Conservation (phyloP, 352 stramenopile species). For the Pythium sp. region DNA sequence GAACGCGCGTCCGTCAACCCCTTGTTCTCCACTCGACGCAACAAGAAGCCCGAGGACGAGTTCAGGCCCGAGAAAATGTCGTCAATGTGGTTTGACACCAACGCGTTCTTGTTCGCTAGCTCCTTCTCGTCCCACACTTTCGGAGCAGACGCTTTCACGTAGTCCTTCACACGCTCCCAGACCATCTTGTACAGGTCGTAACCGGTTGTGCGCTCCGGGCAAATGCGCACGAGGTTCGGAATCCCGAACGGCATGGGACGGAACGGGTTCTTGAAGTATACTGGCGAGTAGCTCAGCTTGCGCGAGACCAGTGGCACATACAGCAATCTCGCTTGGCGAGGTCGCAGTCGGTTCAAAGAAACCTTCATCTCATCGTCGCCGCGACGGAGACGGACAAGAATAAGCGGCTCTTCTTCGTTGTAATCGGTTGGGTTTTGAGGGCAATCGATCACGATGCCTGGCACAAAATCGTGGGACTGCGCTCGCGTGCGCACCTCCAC, state of each 20-base stretch:
- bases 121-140: constrained; percentile 36
- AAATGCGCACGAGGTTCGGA: constrained; percentile 85
- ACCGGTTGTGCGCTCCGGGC: constrained; percentile 77
- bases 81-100: constrained; percentile 75
- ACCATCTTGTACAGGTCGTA: constrained; percentile 80
- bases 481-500: constrained; percentile 72
- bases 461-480: constrained; percentile 72
- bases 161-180: constrained; percentile 81
- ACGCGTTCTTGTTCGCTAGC: constrained; percentile 24
- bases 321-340: constrained; percentile 65
- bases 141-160: constrained; percentile 49
- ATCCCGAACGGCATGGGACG: constrained; percentile 79
- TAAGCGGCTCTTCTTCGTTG: constrained; percentile 44
- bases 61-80: constrained; percentile 76
- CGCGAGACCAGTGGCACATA: constrained; percentile 81
- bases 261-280: constrained; percentile 91
- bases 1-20: constrained; percentile 77
- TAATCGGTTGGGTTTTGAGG: constrained; percentile 24
- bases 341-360: constrained; percentile 56
- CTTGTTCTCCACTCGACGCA: constrained; percentile 83
- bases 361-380: constrained; percentile 77
- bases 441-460: constrained; percentile 58
- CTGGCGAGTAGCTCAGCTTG: constrained; percentile 84
- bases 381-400: constrained; percentile 62
- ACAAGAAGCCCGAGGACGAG: constrained; percentile 67